Base-by-base conservation (phyloP, 1,139 yeast genomes). In the Zygosaccharomyces pseudobailii region DNA sequence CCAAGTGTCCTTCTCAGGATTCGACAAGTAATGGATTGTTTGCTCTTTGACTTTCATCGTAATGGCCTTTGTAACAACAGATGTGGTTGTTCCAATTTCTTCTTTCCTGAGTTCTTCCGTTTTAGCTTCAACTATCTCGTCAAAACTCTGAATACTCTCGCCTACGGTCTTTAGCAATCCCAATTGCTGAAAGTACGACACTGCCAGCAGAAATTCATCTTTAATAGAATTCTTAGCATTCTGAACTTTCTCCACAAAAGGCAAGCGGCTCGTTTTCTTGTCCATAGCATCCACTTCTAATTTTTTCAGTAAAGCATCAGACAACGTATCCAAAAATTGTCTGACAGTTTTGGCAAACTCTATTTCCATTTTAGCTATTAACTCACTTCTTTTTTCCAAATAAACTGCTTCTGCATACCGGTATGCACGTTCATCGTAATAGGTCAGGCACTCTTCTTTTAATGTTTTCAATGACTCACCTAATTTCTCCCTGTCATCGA, bases 351-450 rank as follows among this genome's bases (percentile, higher is more conserved):
- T 73, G 32, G 65, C 63, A 41, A 80, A 71, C 51, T 71, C 72
- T 0, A 52, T 53, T 49, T 76, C 72, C 28, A 87, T 67, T 53
- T 76, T 79, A 3, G 65, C 67, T 2, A 61, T 49, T 49, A 90
- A 72, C 9, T 70, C 72, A 1, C 56, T 55, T 46, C 84, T 75
- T 60, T 84, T 84, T 45, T 82, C 84, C 42, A 71, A 64, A 64
- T 85, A 89, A 2, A 88, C 92, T 1, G 75, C 55, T 40, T 73
- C 70, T 47, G 80, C 76, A 63, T 90, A 90, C 47, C 88, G 79
- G 1, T 90, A 75, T 1, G 97, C 97, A 51, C 75, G 73, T 10
- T 71, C 59, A 59, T 87, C 94, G 62, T 79, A 90, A 19, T 71
- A 68, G 1, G 67, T 71, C 22, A 87, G 60, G 4, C 82, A 74